These are phyloP conservation scores for Polyplosphaeria fusca DNA, from an alignment of 495 filamentous ascomycete genomes.

Conservation along the genomic window DNA sequence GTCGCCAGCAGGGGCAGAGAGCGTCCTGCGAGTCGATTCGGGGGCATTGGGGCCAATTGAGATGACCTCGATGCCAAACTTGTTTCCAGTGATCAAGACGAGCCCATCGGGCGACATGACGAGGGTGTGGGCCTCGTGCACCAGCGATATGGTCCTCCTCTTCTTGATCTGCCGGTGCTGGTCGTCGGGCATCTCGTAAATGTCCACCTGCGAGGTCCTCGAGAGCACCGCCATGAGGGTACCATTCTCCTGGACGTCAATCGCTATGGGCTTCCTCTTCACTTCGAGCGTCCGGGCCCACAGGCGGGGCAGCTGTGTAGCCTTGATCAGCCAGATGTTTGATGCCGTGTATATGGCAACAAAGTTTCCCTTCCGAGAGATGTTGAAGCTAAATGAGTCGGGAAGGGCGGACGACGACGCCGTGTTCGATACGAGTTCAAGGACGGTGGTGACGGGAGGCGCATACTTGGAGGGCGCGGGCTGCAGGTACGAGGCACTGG, in stretches of 20 bases:
- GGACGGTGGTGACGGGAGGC: conserved; percentile 23
- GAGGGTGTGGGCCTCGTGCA: conserved; percentile 50
- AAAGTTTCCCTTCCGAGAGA: conserved; percentile 32
- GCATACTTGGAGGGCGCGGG: conserved; percentile 15
- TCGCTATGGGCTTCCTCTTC: conserved; percentile 68
- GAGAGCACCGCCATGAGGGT: conserved; percentile 74
- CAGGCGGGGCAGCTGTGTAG: conserved; percentile 27
- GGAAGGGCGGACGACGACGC: conserved; percentile 35
- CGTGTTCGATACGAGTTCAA: conserved; percentile 32
- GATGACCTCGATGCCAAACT: conserved; percentile 81
- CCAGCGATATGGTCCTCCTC: conserved; percentile 72
- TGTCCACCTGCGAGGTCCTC: conserved; percentile 73
- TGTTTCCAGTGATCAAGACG: conserved; percentile 82
- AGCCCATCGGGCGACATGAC: conserved; percentile 75
- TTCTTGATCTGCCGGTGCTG: conserved; percentile 39
- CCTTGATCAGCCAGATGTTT: conserved; percentile 33
- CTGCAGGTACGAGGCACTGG: conserved; percentile 4
- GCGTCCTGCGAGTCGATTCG: conserved; percentile 67
- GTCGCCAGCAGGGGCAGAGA: conserved; percentile 79
- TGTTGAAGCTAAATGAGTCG: conserved; percentile 33
- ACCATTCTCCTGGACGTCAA: conserved; percentile 77
- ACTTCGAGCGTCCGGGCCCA: conserved; percentile 58
- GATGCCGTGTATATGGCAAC: conserved; percentile 30
- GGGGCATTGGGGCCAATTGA: conserved; percentile 62
- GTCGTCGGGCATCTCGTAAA: conserved; percentile 65